These are phyloP conservation scores for Phytophthora ohioensis DNA, from an alignment of 352 stramenopile species.

Conservation along the genomic window DNA sequence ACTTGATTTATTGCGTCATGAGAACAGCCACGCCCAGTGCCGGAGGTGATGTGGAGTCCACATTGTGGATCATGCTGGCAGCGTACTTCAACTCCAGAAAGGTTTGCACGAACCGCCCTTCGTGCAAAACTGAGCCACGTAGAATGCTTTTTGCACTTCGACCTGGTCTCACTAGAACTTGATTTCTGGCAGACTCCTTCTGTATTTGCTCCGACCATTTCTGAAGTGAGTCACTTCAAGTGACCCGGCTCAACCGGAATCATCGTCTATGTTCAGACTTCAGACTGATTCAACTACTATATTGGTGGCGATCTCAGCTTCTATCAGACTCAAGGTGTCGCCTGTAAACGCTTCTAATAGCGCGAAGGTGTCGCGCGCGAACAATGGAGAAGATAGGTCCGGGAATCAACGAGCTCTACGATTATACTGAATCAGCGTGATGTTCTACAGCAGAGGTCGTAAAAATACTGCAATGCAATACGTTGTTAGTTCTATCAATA, in stretches of 20 bases:
- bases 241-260: conserved; percentile 8
- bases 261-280: conserved; percentile 6
- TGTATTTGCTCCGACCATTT: background rate
- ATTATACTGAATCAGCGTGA: too few species aligned
- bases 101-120: conserved; percentile 7
- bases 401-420: too few species aligned
- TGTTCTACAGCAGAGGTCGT: too few species aligned
- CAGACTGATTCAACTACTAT: background rate
- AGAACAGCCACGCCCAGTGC: conserved; percentile 10
- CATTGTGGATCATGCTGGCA: background rate
- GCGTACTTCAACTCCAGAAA: conserved; percentile 14
- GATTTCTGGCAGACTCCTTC: background rate
- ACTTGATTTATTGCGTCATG: conserved; percentile 34
- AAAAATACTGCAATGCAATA: too few species aligned
- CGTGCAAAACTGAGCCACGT: background rate
- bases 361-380: too few species aligned
- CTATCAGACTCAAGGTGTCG: too few species aligned
- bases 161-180: background rate
- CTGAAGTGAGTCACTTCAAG: background rate
- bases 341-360: too few species aligned
- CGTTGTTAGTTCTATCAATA: too few species aligned
- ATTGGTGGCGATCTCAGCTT: too few species aligned
- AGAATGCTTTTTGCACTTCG: background rate
- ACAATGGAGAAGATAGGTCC: too few species aligned
- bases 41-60: too few species aligned